Base-by-base conservation (phyloP, 78 protist genomes). In the Dictyostelium intermedium region DNA sequence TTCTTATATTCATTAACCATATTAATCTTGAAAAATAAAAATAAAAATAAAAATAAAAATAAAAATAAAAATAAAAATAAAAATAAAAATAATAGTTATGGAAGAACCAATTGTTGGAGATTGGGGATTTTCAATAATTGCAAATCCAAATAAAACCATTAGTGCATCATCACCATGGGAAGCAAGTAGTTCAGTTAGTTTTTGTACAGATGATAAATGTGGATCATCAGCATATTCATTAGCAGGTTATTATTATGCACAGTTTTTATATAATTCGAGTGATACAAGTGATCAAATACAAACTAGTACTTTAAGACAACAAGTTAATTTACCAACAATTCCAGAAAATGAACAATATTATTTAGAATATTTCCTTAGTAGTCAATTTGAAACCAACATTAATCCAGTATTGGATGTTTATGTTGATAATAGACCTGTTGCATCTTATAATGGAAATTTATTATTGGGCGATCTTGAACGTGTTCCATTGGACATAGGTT, bases 191-290 rank as follows among this genome's bases (percentile, higher is more conserved):
- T 37, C 41, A 37, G 70, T 45, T 11, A 37, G 56, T 79, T 85
- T 85, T 76, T 87, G 92, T 78, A 61, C 85, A 60, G 92, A 87
- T 56, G 92, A 87, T 78, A 47, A 50, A 37, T 87, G 92, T 78
- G 92, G 92, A 13, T 53, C 78, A 18, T 27, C 85, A 14, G 69
- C 60, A 27, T 87, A 53, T 78, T 9, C 39, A 60, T 78, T 87
- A 32, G 23, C 70, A 20, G 92, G 92, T 23, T 76, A 87, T 61
- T 87, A 61, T 60, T 87, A 87, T 78, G 84, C 85, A n/a, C 30
- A 45, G 3, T 78, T 87, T 30, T 20, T 18, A 41, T 80, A 47
- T 80, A 43, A 43, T 23, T 50, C 14, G 18, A 73, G 13, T 30
- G 45, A 30, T 5, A 14, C 79, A 72, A 27, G 4, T 13, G 13